A percentile compares a stretch with the other conserved stretches of the same genome.
phyloP scores from a whole-genome alignment of 768 basidiomycete species.

The Tephrocybe sp. region DNA sequence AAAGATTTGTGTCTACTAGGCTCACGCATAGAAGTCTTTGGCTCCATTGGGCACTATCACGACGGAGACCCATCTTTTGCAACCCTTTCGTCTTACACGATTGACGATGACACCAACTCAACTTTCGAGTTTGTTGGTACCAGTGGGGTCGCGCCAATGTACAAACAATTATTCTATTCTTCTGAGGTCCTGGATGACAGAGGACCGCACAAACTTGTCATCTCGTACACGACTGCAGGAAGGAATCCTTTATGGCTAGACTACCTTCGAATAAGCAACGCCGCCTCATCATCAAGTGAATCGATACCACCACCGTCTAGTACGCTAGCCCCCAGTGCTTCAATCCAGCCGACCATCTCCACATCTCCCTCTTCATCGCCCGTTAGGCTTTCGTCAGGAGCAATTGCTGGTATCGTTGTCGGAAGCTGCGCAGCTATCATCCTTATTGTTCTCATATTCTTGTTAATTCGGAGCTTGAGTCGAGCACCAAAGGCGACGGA shows the following conservation, averaged over 20 bases:
- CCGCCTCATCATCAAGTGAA: neutral
- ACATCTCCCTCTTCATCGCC: neutral
- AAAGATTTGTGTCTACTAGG: neutral
- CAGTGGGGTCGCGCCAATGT: neutral
- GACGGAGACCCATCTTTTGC: conserved; percentile 8
- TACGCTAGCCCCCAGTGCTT: no score
- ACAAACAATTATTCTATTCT: conserved; percentile 2
- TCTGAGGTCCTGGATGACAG: conserved; percentile 1
- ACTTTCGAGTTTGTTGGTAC: neutral
- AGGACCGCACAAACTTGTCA: neutral
- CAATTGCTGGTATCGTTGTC: neutral
- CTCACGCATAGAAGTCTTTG: conserved; percentile 13
- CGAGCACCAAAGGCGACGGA: no score
- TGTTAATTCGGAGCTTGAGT: neutral
- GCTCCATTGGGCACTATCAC: conserved; percentile 10
- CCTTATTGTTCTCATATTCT: neutral
- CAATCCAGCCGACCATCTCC: neutral
- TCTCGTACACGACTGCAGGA: neutral
- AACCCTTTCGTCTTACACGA: conserved; percentile 2
- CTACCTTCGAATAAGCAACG: neutral
- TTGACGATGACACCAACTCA: conserved; percentile 1
- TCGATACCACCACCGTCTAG: neutral
- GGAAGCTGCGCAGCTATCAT: neutral
- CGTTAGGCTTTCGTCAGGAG: neutral
- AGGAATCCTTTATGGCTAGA: conserved; percentile 1